phyloP scores from a whole-genome alignment of 257 asterid genomes.

The Forsythia suspensa region DNA sequence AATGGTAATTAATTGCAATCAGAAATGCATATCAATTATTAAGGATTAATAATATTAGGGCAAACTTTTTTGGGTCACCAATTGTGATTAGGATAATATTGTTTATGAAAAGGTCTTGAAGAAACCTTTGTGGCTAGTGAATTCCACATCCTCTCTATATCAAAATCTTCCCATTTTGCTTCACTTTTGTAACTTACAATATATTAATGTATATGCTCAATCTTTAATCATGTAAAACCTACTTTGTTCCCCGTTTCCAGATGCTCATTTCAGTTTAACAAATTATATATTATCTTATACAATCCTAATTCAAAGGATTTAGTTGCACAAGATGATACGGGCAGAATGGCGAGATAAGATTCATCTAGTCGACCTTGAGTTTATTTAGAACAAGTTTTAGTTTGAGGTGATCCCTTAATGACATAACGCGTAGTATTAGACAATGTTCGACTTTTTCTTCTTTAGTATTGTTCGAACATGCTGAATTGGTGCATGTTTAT shows the following conservation, averaged over 20 bases:
- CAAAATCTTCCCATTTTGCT: conserved; percentile 1
- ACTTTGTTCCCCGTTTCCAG: conserved; percentile 36
- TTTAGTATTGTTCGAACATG: not conserved
- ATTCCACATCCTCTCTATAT: conserved; percentile 26
- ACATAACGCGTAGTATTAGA: not conserved
- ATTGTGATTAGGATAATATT: conserved; percentile 27
- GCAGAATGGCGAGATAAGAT: not conserved
- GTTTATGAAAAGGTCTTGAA: conserved; percentile 29
- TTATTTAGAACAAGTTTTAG: not conserved
- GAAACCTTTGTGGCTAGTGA: conserved; percentile 38
- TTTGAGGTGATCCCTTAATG: too few relatives aligned
- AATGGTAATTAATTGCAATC: conserved; percentile 29
- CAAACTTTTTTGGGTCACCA: conserved; percentile 7
- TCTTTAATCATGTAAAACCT: conserved; percentile 32
- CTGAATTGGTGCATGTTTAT: not conserved
- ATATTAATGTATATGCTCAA: not conserved
- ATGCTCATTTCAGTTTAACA: conserved; percentile 22
- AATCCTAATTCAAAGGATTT: not conserved
- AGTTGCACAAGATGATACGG: not conserved
- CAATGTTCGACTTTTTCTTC: not conserved
- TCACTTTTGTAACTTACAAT: conserved; percentile 13
- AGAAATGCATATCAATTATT: conserved; percentile 23
- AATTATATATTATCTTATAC: not conserved
- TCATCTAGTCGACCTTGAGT: not conserved
- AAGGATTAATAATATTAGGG: conserved; percentile 10